phyloP scores from a whole-genome alignment of 1,284 basidiomycete genomes.

The Apiotrichum siamense region DNA sequence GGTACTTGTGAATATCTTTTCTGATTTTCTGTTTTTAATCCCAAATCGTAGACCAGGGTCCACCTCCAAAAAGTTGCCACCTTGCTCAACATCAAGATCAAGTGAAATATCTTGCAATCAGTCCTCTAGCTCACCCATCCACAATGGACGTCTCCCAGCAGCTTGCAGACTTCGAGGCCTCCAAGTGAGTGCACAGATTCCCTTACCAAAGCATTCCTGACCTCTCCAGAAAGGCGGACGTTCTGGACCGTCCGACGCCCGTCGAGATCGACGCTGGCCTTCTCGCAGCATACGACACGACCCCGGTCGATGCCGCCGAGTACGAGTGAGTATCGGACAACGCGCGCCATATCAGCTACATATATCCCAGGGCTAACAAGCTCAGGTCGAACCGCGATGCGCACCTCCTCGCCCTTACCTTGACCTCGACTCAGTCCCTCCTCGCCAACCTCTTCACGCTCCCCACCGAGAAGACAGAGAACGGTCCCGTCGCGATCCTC shows the following conservation, averaged over 20 bases:
- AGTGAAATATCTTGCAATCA: no score
- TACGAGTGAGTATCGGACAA: conserved; percentile 57
- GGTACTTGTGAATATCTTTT: no score
- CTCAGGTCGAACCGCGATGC: conserved; percentile 67
- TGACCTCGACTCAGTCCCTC: conserved; percentile 80
- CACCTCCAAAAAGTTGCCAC: no score
- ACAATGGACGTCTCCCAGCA: conserved; percentile 43
- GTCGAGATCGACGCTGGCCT: conserved; percentile 77
- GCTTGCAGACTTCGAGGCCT: conserved; percentile 35
- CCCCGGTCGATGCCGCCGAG: conserved; percentile 70
- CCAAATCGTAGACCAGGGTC: no score
- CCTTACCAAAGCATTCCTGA: not conserved
- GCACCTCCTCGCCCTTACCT: conserved; percentile 71
- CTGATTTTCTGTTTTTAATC: no score
- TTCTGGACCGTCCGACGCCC: conserved; percentile 71
- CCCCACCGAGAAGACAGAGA: conserved; percentile 65
- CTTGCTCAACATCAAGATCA: no score
- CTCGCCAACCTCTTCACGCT: conserved; percentile 74
- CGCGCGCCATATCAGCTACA: not conserved
- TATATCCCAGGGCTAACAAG: not conserved
- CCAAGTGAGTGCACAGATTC: conserved; percentile 24
- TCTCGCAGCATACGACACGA: conserved; percentile 79
- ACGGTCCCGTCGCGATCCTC: conserved; percentile 78
- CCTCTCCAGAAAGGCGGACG: conserved; percentile 3
- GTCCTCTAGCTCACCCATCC: not conserved